Evolutionary conservation across 208 protist genomes (phyloP).

Genomic region (Acanthamoeba royreba): DNA sequence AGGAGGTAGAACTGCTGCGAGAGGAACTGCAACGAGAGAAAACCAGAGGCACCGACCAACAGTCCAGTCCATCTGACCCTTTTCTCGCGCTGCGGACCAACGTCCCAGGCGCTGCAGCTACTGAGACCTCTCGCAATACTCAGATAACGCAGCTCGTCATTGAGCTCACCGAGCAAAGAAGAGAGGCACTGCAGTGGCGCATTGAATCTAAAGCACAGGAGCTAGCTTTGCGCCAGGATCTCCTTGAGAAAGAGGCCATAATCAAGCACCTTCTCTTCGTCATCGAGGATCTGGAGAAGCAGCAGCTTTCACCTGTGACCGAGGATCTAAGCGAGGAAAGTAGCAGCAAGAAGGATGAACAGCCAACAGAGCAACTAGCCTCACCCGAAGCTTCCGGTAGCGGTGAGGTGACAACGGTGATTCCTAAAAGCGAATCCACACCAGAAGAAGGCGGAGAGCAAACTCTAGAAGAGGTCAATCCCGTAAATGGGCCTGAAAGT

Average conservation of each 20-base stretch:
- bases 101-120: background rate
- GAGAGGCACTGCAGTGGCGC: background rate
- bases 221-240: background rate
- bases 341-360: background rate
- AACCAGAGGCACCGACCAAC: background rate
- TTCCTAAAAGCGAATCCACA: no score
- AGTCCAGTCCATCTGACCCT: background rate
- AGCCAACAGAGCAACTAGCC: no score
- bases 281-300: background rate
- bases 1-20: background rate
- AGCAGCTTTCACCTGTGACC: background rate
- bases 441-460: no score
- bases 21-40: background rate
- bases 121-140: no score
- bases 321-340: background rate
- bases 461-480: no score
- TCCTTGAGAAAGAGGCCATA: background rate
- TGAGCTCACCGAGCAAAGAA: background rate
- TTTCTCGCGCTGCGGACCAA: background rate
- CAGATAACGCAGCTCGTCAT: background rate
- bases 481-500: no score
- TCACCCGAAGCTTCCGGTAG: no score
- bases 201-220: background rate
- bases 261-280: background rate
- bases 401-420: no score